These are phyloP conservation scores for Glycine tomentella DNA, from an alignment of 306 rosid genomes.

Conservation along the genomic window DNA sequence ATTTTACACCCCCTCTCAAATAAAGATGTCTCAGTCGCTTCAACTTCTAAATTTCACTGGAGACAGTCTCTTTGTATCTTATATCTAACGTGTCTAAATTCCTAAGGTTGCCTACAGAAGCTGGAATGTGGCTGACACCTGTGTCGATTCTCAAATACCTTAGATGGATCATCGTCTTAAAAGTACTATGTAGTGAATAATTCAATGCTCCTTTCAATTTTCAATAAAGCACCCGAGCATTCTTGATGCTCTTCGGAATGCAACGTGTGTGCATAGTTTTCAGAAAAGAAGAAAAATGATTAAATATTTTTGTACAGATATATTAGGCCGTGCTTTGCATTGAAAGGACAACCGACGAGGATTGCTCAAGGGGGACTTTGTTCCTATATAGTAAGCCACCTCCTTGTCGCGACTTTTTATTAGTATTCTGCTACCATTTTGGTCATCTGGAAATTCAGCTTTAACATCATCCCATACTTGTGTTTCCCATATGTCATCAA, in stretches of 20 bases:
- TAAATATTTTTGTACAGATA: not conserved
- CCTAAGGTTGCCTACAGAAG: not conserved
- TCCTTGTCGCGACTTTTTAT: not conserved
- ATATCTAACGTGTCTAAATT: not conserved
- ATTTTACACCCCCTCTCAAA: not conserved
- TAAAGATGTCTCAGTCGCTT: slow-evolving; percentile 2
- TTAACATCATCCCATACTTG: slow-evolving; percentile 4
- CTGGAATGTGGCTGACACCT: not conserved
- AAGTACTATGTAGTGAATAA: not conserved
- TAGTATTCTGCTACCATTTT: slow-evolving; percentile 29
- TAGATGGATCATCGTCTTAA: not conserved
- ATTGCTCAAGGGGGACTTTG: not conserved
- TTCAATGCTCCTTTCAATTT: not conserved
- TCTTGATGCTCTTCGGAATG: not conserved
- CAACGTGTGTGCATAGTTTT: too few relatives aligned
- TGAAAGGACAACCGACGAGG: slow-evolving; percentile 24
- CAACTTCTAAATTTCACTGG: not conserved
- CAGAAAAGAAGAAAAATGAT: not conserved
- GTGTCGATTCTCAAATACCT: slow-evolving; percentile 14
- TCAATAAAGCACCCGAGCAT: not conserved
- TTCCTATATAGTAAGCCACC: not conserved
- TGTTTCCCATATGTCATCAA: slow-evolving; percentile 9
- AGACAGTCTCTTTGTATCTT: not conserved
- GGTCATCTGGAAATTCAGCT: slow-evolving; percentile 12
- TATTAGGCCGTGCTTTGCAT: not conserved